Conservation (phyloP, 139 green algal species). For the Volvox reticuliferus region DNA sequence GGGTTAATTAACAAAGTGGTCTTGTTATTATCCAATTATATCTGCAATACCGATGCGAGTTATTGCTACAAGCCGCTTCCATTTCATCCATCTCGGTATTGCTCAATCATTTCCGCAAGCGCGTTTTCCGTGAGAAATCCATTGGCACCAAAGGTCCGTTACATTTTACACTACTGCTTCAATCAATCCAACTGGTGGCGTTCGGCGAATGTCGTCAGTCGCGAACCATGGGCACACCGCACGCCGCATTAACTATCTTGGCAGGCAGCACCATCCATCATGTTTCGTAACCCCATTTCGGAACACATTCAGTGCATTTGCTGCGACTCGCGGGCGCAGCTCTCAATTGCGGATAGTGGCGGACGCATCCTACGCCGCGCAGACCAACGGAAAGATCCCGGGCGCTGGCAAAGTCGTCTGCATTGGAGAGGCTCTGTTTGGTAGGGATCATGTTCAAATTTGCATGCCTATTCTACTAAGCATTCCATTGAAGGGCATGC, state of each 20-base stretch:
- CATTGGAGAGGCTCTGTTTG: slow-evolving; percentile 79
- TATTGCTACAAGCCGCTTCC: too few species aligned
- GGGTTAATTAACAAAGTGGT: too few species aligned
- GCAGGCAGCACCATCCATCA: background rate
- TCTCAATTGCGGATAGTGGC: slow-evolving; percentile 2
- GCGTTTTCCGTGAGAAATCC: too few species aligned
- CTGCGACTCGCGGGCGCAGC: background rate
- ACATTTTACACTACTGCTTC: too few species aligned
- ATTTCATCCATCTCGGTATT: too few species aligned
- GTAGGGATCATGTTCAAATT: slow-evolving; percentile 46
- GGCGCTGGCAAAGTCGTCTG: slow-evolving; percentile 64
- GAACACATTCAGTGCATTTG: background rate
- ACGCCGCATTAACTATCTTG: background rate
- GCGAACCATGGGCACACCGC: slow-evolving; percentile 29
- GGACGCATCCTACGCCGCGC: background rate
- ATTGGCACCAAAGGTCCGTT: too few species aligned
- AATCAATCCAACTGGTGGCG: too few species aligned
- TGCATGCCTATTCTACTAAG: too few species aligned
- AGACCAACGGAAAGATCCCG: background rate
- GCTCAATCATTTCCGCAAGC: too few species aligned
- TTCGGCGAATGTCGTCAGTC: background rate
- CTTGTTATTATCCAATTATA: too few species aligned
- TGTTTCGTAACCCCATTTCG: background rate
- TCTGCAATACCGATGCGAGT: too few species aligned
- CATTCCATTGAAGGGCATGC: too few species aligned